Base-by-base conservation (phyloP, 768 basidiomycete species). In the Termitomyces sp. region DNA sequence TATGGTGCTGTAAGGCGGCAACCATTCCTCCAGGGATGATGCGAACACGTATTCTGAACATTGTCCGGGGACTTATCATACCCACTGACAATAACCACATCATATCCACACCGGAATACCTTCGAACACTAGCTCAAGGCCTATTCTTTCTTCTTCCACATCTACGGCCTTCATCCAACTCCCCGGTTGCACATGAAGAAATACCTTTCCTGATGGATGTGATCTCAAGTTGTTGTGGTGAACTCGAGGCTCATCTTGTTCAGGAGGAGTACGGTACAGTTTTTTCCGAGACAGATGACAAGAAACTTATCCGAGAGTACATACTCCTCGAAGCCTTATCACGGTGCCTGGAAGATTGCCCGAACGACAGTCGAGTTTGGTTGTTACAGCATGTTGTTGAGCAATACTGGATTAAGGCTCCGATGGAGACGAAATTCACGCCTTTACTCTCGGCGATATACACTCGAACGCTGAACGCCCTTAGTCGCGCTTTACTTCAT, bases 1-100 rank as follows among this genome's bases (percentile, higher is more conserved):
- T 86, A 31, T 92, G 89, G 89, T 90, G 87, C 64, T 83, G 83
- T 62, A 81, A 79, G 61, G 86, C 86, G 9, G 82, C 82, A 1
- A 68, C 75, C 7, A 73, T 76, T 20, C 71, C 73, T 41, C 60
- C 72, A 7, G 73, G 78, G 8, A 62, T 63, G 18, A 69, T 79
- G 49, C 77, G 83, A 18, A 73, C 76, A 9, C 78, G 83, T 22
- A 72, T 87, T 26, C 62, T 90, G 18, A 74, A 73, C 10, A 69
- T 72, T 10, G 72, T 90, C 4, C 77, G 78, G 60, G 67, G 75
- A 63, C 64, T 81, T 65, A 56, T 85, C 61, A 72, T 74, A 63
- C 68, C 77, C 53, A 64, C 67, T 10, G 79, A 80, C 36, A 74
- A 69, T 36, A 73, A 74, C 10, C 76, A 80, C 47, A 62, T 69